These are phyloP conservation scores for Daldinia concentrica DNA, from an alignment of 495 filamentous ascomycete genomes.

Conservation along the genomic window DNA sequence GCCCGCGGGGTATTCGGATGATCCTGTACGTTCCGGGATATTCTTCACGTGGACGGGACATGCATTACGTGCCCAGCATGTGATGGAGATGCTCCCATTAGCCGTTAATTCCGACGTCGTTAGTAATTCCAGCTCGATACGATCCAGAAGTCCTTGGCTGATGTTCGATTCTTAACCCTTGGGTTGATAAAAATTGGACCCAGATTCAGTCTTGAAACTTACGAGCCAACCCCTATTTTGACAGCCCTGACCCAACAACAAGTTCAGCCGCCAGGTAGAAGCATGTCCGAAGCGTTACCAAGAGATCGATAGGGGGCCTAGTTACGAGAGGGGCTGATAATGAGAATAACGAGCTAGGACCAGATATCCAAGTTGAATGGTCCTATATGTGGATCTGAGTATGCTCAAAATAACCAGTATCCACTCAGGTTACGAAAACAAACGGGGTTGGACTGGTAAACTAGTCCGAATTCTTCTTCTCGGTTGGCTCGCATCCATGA, in stretches of 20 bases:
- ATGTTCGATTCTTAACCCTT: not conserved
- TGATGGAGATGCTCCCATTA: not conserved
- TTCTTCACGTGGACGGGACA: conserved; percentile 1
- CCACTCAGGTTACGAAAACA: not conserved
- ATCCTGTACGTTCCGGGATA: not conserved
- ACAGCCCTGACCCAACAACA: not conserved
- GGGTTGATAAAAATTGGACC: not conserved
- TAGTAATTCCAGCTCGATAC: not conserved
- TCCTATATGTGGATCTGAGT: conserved; percentile 1
- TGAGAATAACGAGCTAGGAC: not conserved
- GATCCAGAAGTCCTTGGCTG: not conserved
- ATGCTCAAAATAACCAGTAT: conserved; percentile 1
- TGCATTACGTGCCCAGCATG: not conserved
- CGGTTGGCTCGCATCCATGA: not conserved
- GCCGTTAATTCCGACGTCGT: not conserved
- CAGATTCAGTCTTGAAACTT: not conserved
- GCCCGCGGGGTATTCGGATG: not conserved
- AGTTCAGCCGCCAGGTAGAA: not conserved
- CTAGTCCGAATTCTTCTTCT: not conserved
- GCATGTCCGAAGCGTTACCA: not conserved
- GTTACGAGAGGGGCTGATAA: not conserved
- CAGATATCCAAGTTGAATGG: not conserved
- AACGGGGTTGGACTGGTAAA: not conserved
- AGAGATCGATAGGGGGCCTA: not conserved
- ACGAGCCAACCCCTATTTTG: not conserved